Conservation (phyloP, 441 rosid species). For the Aleurites moluccanus region DNA sequence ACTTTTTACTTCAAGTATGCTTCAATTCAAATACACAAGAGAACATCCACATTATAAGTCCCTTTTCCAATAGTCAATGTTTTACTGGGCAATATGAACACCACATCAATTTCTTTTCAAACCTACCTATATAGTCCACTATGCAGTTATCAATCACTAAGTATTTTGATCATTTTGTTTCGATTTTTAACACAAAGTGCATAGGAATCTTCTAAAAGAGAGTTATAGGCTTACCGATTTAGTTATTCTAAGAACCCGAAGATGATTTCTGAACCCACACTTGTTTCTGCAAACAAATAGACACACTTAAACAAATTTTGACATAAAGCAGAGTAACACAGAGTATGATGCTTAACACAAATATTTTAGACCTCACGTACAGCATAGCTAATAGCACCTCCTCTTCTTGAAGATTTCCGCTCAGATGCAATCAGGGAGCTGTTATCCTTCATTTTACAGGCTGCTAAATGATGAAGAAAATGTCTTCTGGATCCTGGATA, state of each 20-base stretch:
- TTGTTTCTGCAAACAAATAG: constrained; percentile 59
- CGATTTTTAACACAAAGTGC: neutral
- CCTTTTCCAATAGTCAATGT: neutral
- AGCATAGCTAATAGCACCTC: constrained; percentile 51
- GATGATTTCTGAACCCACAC: constrained; percentile 78
- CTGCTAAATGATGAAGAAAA: constrained; percentile 44
- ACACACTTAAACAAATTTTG: neutral
- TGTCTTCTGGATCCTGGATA: constrained; percentile 51
- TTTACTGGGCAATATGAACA: neutral
- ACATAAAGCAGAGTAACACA: neutral
- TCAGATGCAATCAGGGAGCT: constrained; percentile 37
- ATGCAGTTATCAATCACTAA: neutral
- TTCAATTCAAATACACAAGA: neutral
- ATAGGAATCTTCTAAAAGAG: neutral
- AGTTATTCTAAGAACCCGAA: constrained; percentile 43
- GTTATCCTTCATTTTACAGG: constrained; percentile 48
- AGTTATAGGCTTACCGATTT: constrained; percentile 10
- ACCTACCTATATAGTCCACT: neutral
- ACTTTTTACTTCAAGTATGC: neutral
- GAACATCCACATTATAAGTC: neutral
- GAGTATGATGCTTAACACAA: constrained; percentile 1
- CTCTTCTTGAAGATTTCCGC: constrained; percentile 59
- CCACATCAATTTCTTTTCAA: neutral
- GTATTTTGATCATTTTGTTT: neutral
- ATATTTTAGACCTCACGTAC: constrained; percentile 50